Conservation (phyloP, 345 rosid species). For the Raphanus sativus region DNA sequence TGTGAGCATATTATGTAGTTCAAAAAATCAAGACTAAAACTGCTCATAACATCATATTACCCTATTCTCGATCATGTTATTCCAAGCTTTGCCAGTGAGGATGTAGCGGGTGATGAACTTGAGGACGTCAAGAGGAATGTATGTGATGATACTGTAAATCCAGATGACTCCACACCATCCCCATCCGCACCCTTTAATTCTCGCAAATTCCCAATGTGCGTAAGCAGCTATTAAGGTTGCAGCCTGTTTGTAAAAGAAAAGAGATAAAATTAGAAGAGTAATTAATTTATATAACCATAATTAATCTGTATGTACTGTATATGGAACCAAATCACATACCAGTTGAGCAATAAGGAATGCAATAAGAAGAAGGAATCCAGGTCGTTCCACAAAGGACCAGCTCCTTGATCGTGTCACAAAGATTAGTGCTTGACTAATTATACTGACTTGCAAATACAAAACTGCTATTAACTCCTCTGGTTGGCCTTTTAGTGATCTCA, state of each 20-base stretch:
- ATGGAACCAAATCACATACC: conserved; percentile 40
- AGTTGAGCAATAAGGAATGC: conserved; percentile 78
- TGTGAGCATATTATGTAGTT: neutral
- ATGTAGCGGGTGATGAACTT: conserved; percentile 67
- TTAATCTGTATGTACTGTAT: neutral
- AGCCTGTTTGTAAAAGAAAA: conserved; percentile 37
- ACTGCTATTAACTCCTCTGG: conserved; percentile 64
- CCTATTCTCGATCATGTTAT: conserved; percentile 68
- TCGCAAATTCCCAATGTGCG: conserved; percentile 69
- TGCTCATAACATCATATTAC: conserved; percentile 35
- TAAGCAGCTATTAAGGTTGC: conserved; percentile 75
- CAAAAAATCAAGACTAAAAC: neutral
- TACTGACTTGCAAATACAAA: conserved; percentile 86
- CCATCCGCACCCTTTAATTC: conserved; percentile 74
- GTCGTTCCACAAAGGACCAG: conserved; percentile 82
- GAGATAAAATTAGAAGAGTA: neutral
- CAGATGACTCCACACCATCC: conserved; percentile 93
- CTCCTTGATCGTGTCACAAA: conserved; percentile 86
- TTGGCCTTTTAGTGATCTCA: conserved; percentile 52
- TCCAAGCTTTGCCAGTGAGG: conserved; percentile 84
- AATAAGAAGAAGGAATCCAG: conserved; percentile 63
- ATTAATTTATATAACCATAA: neutral
- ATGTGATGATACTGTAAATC: conserved; percentile 71
- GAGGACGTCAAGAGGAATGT: conserved; percentile 73
- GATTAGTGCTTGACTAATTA: conserved; percentile 92